phyloP scores from a whole-genome alignment of 345 rosid genomes.

The Diplotaxis tenuifolia region DNA sequence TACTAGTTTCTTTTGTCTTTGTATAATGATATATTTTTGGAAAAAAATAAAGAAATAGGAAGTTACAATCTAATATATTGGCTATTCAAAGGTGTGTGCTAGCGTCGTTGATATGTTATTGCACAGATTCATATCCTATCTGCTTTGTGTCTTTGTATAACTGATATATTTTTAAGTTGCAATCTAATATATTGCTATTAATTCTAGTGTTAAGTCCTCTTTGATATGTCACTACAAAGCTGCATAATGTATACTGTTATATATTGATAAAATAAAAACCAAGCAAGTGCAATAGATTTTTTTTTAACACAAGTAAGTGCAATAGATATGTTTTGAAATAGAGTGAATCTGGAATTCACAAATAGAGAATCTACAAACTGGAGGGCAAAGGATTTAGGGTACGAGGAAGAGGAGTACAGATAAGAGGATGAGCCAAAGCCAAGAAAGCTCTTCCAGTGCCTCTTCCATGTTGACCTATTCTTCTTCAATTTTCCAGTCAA shows the following conservation, averaged over 20 bases:
- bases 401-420: constrained; percentile 10
- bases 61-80: not conserved
- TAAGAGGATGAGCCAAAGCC: constrained; percentile 25
- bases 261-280: too few relatives aligned
- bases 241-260: too few relatives aligned
- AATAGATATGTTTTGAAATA: not conserved
- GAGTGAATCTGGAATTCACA: not conserved
- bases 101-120: not conserved
- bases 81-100: not conserved
- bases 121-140: not conserved
- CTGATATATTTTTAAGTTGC: too few relatives aligned
- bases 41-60: too few relatives aligned
- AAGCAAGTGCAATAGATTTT: too few relatives aligned
- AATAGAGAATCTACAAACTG: not conserved
- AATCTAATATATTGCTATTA: too few relatives aligned
- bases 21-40: not conserved
- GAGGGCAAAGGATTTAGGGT: not conserved
- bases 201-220: too few relatives aligned
- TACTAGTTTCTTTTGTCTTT: not conserved
- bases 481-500: constrained; percentile 22
- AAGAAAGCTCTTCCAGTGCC: constrained; percentile 14
- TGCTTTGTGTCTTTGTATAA: too few relatives aligned
- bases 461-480: constrained; percentile 28
- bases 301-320: too few relatives aligned
- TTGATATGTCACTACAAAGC: too few relatives aligned